phyloP scores from a whole-genome alignment of 2,329 filamentous ascomycete genomes.

The Calonectria naviculata region DNA sequence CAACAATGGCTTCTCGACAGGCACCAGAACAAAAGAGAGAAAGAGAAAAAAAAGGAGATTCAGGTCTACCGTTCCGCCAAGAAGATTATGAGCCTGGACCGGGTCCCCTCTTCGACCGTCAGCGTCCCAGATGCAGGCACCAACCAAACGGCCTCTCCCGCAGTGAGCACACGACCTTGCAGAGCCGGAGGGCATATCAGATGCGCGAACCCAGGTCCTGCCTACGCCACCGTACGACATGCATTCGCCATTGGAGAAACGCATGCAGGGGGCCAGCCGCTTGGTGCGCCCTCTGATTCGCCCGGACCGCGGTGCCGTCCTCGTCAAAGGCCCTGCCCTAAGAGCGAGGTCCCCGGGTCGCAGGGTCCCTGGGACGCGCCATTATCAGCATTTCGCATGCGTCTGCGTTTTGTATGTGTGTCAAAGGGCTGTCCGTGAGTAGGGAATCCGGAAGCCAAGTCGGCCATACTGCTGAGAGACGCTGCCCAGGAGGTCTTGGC shows the following conservation, averaged over 20 bases:
- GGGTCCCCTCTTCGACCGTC: neutral
- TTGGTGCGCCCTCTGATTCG: neutral
- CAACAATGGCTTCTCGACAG: neutral
- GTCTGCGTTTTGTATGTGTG: neutral
- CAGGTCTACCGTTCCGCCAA: neutral
- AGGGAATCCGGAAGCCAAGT: neutral
- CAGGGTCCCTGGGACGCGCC: neutral
- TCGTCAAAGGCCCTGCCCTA: neutral
- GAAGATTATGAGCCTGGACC: neutral
- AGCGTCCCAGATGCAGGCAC: neutral
- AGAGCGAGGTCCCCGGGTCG: neutral
- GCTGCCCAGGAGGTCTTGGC: neutral
- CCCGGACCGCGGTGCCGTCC: neutral
- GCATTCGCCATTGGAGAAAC: neutral
- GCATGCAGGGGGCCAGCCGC: neutral
- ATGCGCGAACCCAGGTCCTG: neutral
- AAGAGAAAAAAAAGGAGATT: neutral
- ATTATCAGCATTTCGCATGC: neutral
- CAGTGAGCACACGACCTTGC: slow-evolving; percentile 1
- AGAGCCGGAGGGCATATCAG: neutral
- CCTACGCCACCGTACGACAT: neutral
- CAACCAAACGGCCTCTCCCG: neutral
- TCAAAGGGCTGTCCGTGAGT: neutral
- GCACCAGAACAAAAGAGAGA: neutral
- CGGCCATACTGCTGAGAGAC: neutral